These are phyloP conservation scores for Aegilops tauschii DNA, from an alignment of 176 grass and related monocot species.

Conservation along the genomic window DNA sequence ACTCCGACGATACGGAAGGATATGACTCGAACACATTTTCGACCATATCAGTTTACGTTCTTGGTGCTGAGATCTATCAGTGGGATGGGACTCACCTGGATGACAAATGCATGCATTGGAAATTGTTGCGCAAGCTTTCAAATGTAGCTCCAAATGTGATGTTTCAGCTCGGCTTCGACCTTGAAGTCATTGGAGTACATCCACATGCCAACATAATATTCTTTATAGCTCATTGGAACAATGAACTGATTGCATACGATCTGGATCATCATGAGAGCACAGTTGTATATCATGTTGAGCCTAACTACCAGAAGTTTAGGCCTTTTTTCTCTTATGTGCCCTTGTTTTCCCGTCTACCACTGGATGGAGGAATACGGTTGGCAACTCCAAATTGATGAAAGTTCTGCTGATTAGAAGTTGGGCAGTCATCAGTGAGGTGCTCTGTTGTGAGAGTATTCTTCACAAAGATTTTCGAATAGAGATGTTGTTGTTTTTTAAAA, in stretches of 20 bases:
- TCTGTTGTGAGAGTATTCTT: neutral
- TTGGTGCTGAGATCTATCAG: neutral
- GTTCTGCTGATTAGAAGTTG: neutral
- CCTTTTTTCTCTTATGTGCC: neutral
- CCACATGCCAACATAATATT: neutral
- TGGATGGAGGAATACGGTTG: neutral
- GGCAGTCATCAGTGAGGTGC: neutral
- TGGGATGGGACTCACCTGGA: neutral
- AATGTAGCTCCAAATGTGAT: neutral
- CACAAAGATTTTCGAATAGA: neutral
- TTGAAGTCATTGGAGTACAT: neutral
- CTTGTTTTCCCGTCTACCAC: neutral
- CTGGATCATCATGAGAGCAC: neutral
- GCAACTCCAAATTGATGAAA: neutral
- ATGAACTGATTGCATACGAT: neutral
- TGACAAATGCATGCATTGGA: neutral
- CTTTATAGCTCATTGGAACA: neutral
- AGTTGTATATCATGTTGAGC: neutral
- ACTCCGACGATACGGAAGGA: neutral
- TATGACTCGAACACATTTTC: neutral
- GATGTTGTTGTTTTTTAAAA: neutral
- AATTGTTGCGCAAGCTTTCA: neutral
- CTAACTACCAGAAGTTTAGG: too few species aligned
- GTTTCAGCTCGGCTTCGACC: neutral
- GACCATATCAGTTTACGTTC: neutral